Base-by-base conservation (phyloP, 495 filamentous ascomycete genomes). In the Aspergillus olivimuriae region DNA sequence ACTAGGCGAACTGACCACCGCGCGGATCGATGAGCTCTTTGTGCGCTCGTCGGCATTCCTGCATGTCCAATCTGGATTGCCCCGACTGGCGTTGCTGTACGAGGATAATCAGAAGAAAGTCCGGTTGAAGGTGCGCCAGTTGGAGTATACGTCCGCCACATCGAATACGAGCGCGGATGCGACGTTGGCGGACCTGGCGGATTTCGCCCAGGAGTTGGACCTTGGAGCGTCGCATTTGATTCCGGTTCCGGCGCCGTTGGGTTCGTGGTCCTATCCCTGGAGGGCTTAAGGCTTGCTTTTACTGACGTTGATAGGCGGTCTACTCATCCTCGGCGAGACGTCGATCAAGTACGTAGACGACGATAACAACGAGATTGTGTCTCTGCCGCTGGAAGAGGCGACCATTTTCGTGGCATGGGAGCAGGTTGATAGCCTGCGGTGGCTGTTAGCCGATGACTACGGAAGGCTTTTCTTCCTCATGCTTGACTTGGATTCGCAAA, bases 321-420 rank as follows among this genome's bases (percentile, higher is more conserved):
- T 95, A 10, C 73, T 98, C 30, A 77, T 96, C 3, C 73, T 97
- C 10, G 88, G 89, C 7, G 89, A 95, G 58, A 89, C 86, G 2
- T 80, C 77, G 7, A 78, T 98, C 48, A 73, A 81, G 12, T 97
- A 97, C 61, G 78, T 90, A 37, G 81, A 87, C 47, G 84, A 86
- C 49, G 74, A 70, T 41, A 69, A 78, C 20, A 84, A 80, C 15
- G 73, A 84, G 58, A 66, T 75, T 17, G 72, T 72, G 16, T 76
- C 81, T 16, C 69, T 79, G 1, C 55, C 70, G 2, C 63, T 98
- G 3, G 70, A 80, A 2, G 82, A 91, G 43, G 72, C 86, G 1
- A 86, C 81, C 2, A 79, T 91, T 26, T 96, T 92, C 50, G 83
- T 89, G 20, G 78, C 88, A 12, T 99, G 94, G 94, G 82, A 83